Evolutionary conservation across 345 rosid species (phyloP), one percentile per base, ranked within the genome.

Genomic region (Geranium rotundifolium): DNA sequence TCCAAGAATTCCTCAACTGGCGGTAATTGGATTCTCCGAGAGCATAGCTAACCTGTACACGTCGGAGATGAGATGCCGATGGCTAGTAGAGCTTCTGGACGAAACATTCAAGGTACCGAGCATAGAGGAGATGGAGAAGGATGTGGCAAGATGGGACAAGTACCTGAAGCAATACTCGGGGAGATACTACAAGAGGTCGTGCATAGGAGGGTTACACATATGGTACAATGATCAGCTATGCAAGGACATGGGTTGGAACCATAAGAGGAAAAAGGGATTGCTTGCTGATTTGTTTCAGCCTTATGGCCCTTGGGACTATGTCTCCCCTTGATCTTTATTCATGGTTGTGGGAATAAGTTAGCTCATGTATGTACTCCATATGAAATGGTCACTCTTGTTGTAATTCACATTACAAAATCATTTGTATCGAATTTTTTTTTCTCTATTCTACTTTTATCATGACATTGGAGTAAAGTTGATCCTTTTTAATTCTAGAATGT

Each of bases 201-300:
- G 80, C 72, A 68, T 73, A 9, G 76, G 59, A 13, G 64, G 56
- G 5, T 67, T 69, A n/a, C 77, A 81, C 10, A 73, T 77, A 37
- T 81, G 82, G 77, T 67, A 77, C 68, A 77, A 71, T 63, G 82
- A 81, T 56, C 75, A 63, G 39, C 46, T 75, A 0, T 77, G 85
- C 69, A 71, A 56, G n/a, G 85, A 77, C 56, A 75, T 77, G 63
- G 73, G 72, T 15, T 69, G 79, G 75, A 81, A 73, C 55, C 82
- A 75, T 0, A 71, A 54, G 30, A 76, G 85, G 52, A 73, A 78
- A 69, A 55, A 30, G 9, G 76, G 77, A 23, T 54, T 76, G 15
- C 57, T 76, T n/a, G 67, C 79, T 2, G 82, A 76, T 19, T 1
- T 69, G 17, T 69, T 81, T 29, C 60, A 77, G 65, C 85, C 82